Percentiles rank a stretch among this genome's conserved stretches.
These are phyloP conservation scores for Evernia prunastri DNA, from an alignment of 495 filamentous ascomycete species.

Conservation along the genomic window DNA sequence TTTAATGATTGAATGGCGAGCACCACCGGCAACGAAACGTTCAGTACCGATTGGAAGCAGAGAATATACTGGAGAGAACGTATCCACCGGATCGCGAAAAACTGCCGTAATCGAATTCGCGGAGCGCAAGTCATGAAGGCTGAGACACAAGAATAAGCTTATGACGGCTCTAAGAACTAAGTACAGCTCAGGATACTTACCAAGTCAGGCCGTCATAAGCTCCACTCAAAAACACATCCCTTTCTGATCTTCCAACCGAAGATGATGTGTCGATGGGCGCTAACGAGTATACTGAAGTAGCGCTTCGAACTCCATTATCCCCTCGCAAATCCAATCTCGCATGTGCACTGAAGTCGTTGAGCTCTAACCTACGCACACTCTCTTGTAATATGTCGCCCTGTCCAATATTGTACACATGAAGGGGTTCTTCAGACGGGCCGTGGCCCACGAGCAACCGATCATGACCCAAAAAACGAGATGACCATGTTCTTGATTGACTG, in stretches of 20 bases:
- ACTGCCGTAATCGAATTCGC: slow-evolving; percentile 38
- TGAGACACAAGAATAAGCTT: slow-evolving; percentile 19
- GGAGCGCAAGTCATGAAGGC: slow-evolving; percentile 64
- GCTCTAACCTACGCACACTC: background rate
- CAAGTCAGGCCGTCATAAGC: slow-evolving; percentile 54
- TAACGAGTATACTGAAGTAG: slow-evolving; percentile 38
- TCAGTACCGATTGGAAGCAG: slow-evolving; percentile 51
- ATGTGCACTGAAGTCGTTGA: background rate
- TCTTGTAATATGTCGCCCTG: slow-evolving; percentile 33
- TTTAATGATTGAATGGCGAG: slow-evolving; percentile 53
- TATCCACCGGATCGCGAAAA: slow-evolving; percentile 52
- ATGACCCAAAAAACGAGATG: slow-evolving; percentile 44
- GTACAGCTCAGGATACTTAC: slow-evolving; percentile 28
- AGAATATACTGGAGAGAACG: slow-evolving; percentile 50
- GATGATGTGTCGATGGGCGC: slow-evolving; percentile 40
- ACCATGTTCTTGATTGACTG: slow-evolving; percentile 38
- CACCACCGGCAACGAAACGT: slow-evolving; percentile 51
- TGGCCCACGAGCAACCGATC: slow-evolving; percentile 45
- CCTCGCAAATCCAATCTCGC: background rate
- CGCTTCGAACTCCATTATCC: background rate
- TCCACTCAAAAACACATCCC: slow-evolving; percentile 54
- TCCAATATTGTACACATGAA: slow-evolving; percentile 46
- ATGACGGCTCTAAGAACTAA: background rate
- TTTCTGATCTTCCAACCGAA: slow-evolving; percentile 28
- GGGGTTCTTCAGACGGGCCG: slow-evolving; percentile 39